Base-by-base conservation (phyloP, 75 land plant genomes). In the Sequoiadendron giganteum region DNA sequence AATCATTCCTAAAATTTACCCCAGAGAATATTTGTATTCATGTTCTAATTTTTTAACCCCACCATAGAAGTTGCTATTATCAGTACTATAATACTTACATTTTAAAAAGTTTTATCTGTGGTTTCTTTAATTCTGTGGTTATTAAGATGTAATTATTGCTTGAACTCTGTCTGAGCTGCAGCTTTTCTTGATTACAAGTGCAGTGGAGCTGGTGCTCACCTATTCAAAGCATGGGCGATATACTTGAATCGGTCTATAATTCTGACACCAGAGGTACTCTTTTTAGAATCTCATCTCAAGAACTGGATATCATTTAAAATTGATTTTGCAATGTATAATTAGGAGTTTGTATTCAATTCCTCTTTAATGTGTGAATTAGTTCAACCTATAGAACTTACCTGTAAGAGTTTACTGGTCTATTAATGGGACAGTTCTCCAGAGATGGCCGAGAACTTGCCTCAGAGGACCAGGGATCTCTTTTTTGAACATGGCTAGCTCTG, bases 131-230 rank as follows among this genome's bases (percentile, higher is more conserved):
- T 5, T 42, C 82, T 1, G 45, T 79, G 82, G 82, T 79, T 82
- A 82, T 82, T 82, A 82, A 82, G 52, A 30, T 82, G 84, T 82
- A 82, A 82, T 82, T 70, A 75, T 86, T 76, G 86, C 40, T 58
- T 38, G 40, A 58, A 86, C 47, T 82, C 52, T 81, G 61, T 58
- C 90, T 88, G 89, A 88, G 61, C 90, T 39, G 90, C 90, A 89
- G 86, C 90, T 84, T 88, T 88, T 86, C 87, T 86, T 52, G 39
- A 54, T 52, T 54, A 54, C 65, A 81, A 45, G 48, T 91, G 87
- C 92, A 97, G 99, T 93, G 98, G 99, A 87, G 93, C 95, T 89
- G 99, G 99, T 84, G 98, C 99, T 90, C 99, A 97, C 88, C 87
- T 97, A 75, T 97, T 97, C 83, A 93, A 92, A 86, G 96, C 95